Conservation (phyloP, 495 filamentous ascomycete species). For the Xylaria palmicola region DNA sequence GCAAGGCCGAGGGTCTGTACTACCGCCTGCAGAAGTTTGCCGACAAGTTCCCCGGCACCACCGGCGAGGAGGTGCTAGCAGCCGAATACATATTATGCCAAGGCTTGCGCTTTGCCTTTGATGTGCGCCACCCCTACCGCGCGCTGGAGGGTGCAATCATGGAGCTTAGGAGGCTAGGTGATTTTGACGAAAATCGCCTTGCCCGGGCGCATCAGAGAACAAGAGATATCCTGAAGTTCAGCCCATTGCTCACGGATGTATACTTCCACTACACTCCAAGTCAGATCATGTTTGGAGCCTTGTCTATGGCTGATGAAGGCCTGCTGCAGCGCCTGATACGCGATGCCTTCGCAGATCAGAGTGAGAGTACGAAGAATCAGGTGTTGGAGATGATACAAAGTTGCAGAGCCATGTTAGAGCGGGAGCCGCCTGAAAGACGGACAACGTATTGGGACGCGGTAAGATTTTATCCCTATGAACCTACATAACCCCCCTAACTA, state of each 20-base stretch:
- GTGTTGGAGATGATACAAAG: constrained; percentile 47
- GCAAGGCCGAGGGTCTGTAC: constrained; percentile 85
- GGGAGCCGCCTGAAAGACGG: constrained; percentile 45
- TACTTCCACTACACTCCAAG: constrained; percentile 96
- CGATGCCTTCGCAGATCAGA: constrained; percentile 56
- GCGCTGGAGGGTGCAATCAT: constrained; percentile 81
- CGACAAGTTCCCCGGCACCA: constrained; percentile 60
- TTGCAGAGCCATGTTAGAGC: constrained; percentile 52
- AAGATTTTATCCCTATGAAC: constrained; percentile 12
- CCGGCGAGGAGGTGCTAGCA: constrained; percentile 74
- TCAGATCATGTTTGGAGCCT: constrained; percentile 84
- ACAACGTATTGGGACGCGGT: constrained; percentile 44
- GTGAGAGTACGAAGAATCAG: constrained; percentile 41
- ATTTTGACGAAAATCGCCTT: constrained; percentile 54
- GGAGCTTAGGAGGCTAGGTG: constrained; percentile 63
- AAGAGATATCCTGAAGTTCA: constrained; percentile 69
- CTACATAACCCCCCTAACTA: background rate
- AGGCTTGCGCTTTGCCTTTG: constrained; percentile 89
- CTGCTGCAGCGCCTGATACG: constrained; percentile 71
- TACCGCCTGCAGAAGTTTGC: constrained; percentile 63
- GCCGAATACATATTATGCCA: constrained; percentile 91
- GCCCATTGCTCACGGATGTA: constrained; percentile 81
- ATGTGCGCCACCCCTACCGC: constrained; percentile 87
- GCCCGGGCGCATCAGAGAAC: constrained; percentile 67
- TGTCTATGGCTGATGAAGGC: constrained; percentile 70